Evolutionary conservation across 2,329 filamentous ascomycete genomes (phyloP).

Genomic region (Fulvia fulva): DNA sequence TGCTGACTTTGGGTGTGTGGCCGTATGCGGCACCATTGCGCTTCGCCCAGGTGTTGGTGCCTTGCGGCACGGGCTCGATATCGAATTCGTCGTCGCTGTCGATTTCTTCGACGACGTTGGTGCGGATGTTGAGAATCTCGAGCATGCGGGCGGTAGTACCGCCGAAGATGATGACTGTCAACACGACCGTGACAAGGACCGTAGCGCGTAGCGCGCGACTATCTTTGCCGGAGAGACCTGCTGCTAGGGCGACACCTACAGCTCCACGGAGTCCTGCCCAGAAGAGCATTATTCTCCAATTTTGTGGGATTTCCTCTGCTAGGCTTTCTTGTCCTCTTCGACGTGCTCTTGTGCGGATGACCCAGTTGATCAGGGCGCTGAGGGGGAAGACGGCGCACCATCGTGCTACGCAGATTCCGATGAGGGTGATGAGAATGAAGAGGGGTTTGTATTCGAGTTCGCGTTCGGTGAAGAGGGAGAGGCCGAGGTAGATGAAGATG

Average conservation of each 20-base stretch:
- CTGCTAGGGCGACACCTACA: constrained; percentile 90
- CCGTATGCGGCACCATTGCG: constrained; percentile 73
- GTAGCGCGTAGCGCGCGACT: constrained; percentile 82
- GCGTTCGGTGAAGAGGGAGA: constrained; percentile 89
- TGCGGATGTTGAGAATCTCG: constrained; percentile 93
- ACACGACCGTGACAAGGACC: constrained; percentile 92
- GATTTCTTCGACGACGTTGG: constrained; percentile 92
- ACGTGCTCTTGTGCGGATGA: constrained; percentile 79
- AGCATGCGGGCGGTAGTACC: constrained; percentile 97
- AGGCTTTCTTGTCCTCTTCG: constrained; percentile 67
- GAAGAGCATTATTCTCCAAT: constrained; percentile 99
- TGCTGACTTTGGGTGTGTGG: constrained; percentile 62
- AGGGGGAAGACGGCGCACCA: constrained; percentile 95
- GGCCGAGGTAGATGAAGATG: constrained; percentile 96
- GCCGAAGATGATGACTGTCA: constrained; percentile 98
- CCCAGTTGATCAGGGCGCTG: constrained; percentile 84
- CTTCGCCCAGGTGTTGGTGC: constrained; percentile 71
- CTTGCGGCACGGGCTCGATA: constrained; percentile 68
- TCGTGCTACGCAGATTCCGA: constrained; percentile 86
- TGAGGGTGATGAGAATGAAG: constrained; percentile 86
- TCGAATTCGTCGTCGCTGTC: constrained; percentile 99
- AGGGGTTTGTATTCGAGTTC: constrained; percentile 87
- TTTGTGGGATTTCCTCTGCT: constrained; percentile 84
- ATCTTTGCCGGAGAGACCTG: constrained; percentile 70
- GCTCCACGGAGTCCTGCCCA: constrained; percentile 95